Evolutionary conservation across 306 rosid species (phyloP), one percentile per base, ranked within the genome.

Genomic region (Lathyrus oleraceus): DNA sequence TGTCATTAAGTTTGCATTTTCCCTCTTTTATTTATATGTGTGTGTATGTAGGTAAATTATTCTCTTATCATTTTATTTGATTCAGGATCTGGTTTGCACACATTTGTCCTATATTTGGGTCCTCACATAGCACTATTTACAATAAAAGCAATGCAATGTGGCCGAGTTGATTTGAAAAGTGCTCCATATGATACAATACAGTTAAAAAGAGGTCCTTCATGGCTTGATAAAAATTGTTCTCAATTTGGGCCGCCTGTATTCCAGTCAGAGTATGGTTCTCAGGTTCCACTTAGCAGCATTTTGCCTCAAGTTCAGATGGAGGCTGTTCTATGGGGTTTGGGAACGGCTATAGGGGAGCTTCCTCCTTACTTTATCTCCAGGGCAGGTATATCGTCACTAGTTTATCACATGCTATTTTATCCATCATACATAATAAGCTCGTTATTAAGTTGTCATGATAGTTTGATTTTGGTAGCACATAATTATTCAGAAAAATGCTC

Each of bases 1-100:
- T 23, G 48, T 54, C 69, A 25, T 67, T 19, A 53, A 56, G 44
- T 67, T 67, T 16, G 27, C 30, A 32, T 48, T 48, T 48, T 48
- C 28, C 39, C 32, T 16, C 45, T 67, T 15, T 47, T 43, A 23
- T 65, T 1, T 14, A 23, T 14, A 23, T 65, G 36, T n/a, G 10
- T 10, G 30, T 21, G 25, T 59, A 8, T 30, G 14, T n/a, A 3
- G 21, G 21, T 77, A 58, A 82, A 23, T 16, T 28, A 13, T 61
- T 59, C 53, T 82, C 66, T 42, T 66, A 12, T 38, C 49, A n/a
- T 40, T 63, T 67, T 47, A 64, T 65, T 85, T 69, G 75, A 35
- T 73, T 79, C 93, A 95, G 99, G 99, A 58, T 95, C 99, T 82
- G 99, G 99, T 70, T 84, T 95, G 92, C 99, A 95, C 80, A 95